Base-by-base conservation (phyloP, 2,329 filamentous ascomycete species). In the Amauroascus niger region DNA sequence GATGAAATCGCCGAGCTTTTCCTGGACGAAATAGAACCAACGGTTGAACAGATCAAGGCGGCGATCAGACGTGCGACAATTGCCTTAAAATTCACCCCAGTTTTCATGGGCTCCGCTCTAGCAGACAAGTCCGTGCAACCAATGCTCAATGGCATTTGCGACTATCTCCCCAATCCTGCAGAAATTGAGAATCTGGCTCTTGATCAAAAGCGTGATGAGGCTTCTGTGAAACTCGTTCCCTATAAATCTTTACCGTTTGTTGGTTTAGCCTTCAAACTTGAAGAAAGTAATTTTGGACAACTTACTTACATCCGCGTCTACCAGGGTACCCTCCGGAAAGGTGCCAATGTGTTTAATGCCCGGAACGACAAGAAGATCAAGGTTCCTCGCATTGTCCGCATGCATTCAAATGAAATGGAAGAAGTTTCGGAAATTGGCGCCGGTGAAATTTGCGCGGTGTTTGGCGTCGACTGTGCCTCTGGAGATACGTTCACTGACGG, bases 371-470 rank as follows among this genome's bases (percentile, higher is more conserved):
- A 96, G 79, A 96, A 91, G 76, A 86, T 98, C 67, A 90, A 94
- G 72, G 85, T 98, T 55, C 93, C 93, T 18, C 87, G 91, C 66
- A 97, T 98, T 64, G 93, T 98, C 58, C 88, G 93, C 58, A 98
- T 98, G 93, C 93, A 98, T 76, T 95, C 90, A 44, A 95, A 97
- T 68, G 93, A 98, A 67, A 95, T 98, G 91, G 93, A 98, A 71
- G 93, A 98, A 66, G 88, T 96, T 28, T 77, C 74, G 53, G 90
- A 96, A 70, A 86, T 98, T 59, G 88, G 90, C 50, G 91, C 93
- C 52, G 93, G 93, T 71, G 93, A 98, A 71, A 98, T 98, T 60
- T 98, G 93, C 68, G 93, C 93, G 57, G 93, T 98, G 55, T 98
- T 98, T 67, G 93, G 93, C 65, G 87, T 98, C 52, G 93, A 98